Evolutionary conservation across 1,284 basidiomycete genomes (phyloP), one percentile per base, ranked within the genome.

Genomic region (Singerocomus rubriflavus): DNA sequence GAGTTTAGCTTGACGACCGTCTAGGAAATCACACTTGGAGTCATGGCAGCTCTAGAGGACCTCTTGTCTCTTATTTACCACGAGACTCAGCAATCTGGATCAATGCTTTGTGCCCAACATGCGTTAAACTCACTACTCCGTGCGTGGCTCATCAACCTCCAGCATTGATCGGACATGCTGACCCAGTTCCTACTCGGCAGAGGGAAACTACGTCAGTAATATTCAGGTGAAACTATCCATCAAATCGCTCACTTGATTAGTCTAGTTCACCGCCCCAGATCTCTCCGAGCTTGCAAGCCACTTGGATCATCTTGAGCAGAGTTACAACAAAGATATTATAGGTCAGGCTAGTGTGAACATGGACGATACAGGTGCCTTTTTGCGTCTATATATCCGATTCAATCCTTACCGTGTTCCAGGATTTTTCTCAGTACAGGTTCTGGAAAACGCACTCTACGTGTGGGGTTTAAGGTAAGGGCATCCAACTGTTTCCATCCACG

Each of bases 51-150:
- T 43, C 68, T 85, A 36, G 78, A 84, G 55, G 62, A 58, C 31
- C 73, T 90, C 17, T 57, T 72, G n/a, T 66, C 73, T 10, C 62
- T 75, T 13, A 86, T 91, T 50, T 91, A 91, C 63, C 87, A 90
- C 67, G 88, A 91, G 64, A 78, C 69, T 55, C 88, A 91, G 68
- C 79, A 90, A 64, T 57, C 70, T 50, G 88, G 88, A 17, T 89
- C 88, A 3, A 88, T 88, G 81, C 78, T 91, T 38, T 92, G 90
- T 64, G 89, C 88, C n/a, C 89, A 91, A 61, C 88, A 92, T 70
- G 88, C 89, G 12, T 73, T 92, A 31, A 92, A 92, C 64, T 79
- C 81, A 13, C 73, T 92, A n/a, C 73, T 91, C 35, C 88, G 88
- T 90, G 57, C 44, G 59, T 60, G 35, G 30, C 40, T 44, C 42